phyloP scores from a whole-genome alignment of 139 green algal species.

The Mychonastes homosphaera region DNA sequence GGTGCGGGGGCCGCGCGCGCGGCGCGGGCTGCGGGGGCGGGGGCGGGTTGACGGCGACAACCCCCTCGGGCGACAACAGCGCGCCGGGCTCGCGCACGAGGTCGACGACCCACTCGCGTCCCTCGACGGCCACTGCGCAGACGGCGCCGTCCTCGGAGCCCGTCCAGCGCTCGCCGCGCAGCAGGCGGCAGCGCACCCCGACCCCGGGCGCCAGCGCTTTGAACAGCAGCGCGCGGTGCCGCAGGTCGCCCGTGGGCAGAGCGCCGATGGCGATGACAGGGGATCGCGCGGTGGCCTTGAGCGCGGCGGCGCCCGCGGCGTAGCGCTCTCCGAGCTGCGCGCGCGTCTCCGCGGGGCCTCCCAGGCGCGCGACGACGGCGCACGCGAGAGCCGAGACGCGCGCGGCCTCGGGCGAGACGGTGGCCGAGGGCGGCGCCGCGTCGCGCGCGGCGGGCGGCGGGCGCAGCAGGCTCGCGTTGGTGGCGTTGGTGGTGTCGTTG shows the following conservation, averaged over 20 bases:
- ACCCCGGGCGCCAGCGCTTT: slow-evolving; percentile 67
- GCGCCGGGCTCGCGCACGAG: slow-evolving; percentile 36
- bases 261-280: slow-evolving; percentile 46
- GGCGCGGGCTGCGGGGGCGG: no score
- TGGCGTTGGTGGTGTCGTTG: background rate
- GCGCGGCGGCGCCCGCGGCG: background rate
- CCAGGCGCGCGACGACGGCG: slow-evolving; percentile 35
- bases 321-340: slow-evolving; percentile 8
- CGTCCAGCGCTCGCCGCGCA: slow-evolving; percentile 25
- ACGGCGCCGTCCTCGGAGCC: slow-evolving; percentile 23
- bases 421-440: background rate
- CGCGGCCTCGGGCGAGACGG: background rate
- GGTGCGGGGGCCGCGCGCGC: no score
- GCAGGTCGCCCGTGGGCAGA: slow-evolving; percentile 37
- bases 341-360: slow-evolving; percentile 19
- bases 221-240: slow-evolving; percentile 77
- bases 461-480: background rate
- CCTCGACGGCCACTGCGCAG: slow-evolving; percentile 25
- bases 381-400: slow-evolving; percentile 31
- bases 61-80: slow-evolving; percentile 7
- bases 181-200: slow-evolving; percentile 44
- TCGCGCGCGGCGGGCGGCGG: background rate
- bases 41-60: no score
- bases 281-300: slow-evolving; percentile 21
- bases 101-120: slow-evolving; percentile 36